Evolutionary conservation across 2,329 filamentous ascomycete species (phyloP), one percentile per base, ranked within the genome.

Genomic region (Zymoseptoria ardabiliae): DNA sequence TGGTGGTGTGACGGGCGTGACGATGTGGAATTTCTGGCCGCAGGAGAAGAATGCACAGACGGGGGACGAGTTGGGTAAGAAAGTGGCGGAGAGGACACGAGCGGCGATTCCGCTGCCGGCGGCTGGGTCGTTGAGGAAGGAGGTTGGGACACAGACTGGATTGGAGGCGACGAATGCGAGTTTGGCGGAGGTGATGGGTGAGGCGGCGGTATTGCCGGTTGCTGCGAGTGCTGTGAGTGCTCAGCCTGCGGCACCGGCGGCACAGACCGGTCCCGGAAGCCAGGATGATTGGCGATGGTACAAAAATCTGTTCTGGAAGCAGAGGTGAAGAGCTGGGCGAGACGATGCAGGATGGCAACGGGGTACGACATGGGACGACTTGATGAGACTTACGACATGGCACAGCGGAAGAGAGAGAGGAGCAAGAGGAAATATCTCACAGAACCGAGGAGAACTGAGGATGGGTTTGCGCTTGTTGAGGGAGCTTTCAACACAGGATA

Each of bases 11-110:
- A 67, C 65, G 3, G 65, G 57, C 4, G 25, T 69, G 53, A 66
- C 61, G 17, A 65, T 63, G 52, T 69, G 65, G 61, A 57, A 62
- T n/a, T 68, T 69, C 21, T 68, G 67, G 68, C 66, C 67, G 25
- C 50, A 61, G 56, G 23, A 53, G 50, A 13, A 54, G 30, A 51
- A 17, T n/a, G 50, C 17, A 21, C 57, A 51, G 45, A 66, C 68
- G 35, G 61, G 61, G 3, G 64, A 54, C 4, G 64, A 67, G 58
- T 9, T 68, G 56, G 65, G 64, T 9, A 60, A 63, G 57, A 61
- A 55, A 45, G 64, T 70, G 53, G 62, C 65, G 17, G 64, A 60
- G 55, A 64, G 50, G 57, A 66, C 64, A 13, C 48, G 51, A 45
- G 41, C 48, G 19, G 59, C 61, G 13, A 57, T 66, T 20, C 57